These are phyloP conservation scores for Torulaspora pretoriensis DNA, from an alignment of 1,139 yeast species.

Conservation along the genomic window DNA sequence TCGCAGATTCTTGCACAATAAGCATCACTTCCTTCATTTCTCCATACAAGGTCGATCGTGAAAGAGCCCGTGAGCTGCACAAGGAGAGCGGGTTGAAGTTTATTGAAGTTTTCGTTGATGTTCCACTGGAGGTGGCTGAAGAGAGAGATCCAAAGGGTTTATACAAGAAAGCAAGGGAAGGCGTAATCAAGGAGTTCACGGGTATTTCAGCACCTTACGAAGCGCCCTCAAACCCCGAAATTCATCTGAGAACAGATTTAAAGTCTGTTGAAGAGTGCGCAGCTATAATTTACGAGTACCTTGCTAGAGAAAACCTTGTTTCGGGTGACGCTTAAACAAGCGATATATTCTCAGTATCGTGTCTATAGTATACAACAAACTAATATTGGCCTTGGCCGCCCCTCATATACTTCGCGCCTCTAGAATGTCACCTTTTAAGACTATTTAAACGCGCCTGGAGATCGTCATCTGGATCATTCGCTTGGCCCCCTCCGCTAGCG, in stretches of 20 bases:
- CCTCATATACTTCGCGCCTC: not conserved
- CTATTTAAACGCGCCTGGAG: slow-evolving; percentile 85
- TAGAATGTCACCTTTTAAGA: slow-evolving; percentile 49
- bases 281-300: slow-evolving; percentile 62
- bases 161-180: slow-evolving; percentile 94
- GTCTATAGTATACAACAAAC: slow-evolving; percentile 1
- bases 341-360: not conserved
- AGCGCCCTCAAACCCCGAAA: slow-evolving; percentile 80
- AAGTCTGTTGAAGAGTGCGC: slow-evolving; percentile 78
- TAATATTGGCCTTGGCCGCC: not conserved
- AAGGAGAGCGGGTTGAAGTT: slow-evolving; percentile 71
- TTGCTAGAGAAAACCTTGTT: slow-evolving; percentile 52
- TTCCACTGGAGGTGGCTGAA: slow-evolving; percentile 90
- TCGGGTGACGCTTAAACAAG: not conserved
- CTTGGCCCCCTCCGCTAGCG: slow-evolving; percentile 39
- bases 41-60: slow-evolving; percentile 82
- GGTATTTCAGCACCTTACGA: slow-evolving; percentile 96
- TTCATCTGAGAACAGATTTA: slow-evolving; percentile 72
- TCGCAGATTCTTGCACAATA: slow-evolving; percentile 82
- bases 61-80: slow-evolving; percentile 79
- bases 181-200: slow-evolving; percentile 88
- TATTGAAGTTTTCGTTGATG: slow-evolving; percentile 86
- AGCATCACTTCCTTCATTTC: slow-evolving; percentile 89
- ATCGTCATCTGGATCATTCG: slow-evolving; percentile 64
- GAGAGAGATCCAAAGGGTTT: slow-evolving; percentile 95